Evolutionary conservation across 192 early-diverging fungal genomes (phyloP).

Genomic region (Backusella liffmaniae): DNA sequence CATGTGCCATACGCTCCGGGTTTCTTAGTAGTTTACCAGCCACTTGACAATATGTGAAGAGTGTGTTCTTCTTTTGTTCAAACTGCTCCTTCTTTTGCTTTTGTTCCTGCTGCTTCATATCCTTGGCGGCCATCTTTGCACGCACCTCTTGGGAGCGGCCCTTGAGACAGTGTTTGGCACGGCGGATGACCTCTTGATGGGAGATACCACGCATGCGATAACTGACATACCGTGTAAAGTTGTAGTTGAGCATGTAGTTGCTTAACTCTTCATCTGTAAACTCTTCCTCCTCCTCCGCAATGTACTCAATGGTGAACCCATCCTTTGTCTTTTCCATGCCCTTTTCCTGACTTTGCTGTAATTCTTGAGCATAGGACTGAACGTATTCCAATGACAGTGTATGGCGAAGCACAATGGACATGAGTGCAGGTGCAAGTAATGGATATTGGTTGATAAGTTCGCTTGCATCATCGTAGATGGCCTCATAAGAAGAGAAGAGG

Average conservation of each 20-base stretch:
- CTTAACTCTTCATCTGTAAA: background rate
- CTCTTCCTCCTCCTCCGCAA: background rate
- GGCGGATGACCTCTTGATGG: constrained; percentile 10
- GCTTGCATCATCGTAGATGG: background rate
- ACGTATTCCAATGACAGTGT: constrained; percentile 18
- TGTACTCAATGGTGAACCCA: background rate
- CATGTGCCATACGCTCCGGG: constrained; percentile 9
- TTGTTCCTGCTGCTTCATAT: background rate
- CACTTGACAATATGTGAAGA: constrained; percentile 3
- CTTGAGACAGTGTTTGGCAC: background rate
- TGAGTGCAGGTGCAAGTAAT: constrained; percentile 30
- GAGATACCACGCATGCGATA: constrained; percentile 12
- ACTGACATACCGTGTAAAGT: background rate
- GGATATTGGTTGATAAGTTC: constrained; percentile 10
- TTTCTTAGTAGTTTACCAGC: background rate
- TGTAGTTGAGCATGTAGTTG: background rate
- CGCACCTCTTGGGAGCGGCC: background rate
- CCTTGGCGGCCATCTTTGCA: background rate
- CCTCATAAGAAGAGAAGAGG: background rate
- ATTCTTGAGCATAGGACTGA: background rate
- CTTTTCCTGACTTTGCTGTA: background rate
- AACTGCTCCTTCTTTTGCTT: background rate
- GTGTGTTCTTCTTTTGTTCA: background rate
- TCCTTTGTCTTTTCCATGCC: background rate
- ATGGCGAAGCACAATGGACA: constrained; percentile 33